Base-by-base conservation (phyloP, 1,139 yeast species). In the Yamadazyma pseudoaaseri region DNA sequence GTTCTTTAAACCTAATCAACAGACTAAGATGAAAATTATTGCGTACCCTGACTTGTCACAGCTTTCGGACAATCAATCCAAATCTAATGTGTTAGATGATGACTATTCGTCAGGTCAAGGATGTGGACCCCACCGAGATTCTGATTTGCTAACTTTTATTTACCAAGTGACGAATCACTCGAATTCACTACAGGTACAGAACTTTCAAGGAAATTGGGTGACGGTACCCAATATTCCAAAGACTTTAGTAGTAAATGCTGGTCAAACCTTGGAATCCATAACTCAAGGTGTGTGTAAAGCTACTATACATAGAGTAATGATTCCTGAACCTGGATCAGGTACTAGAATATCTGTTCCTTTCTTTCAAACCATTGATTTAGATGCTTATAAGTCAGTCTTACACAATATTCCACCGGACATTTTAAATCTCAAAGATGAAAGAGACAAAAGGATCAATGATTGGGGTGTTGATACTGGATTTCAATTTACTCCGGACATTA, bases 71-170 rank as follows among this genome's bases (percentile, higher is more conserved):
- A 38, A 38, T 0, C 34, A 43, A 6, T 41, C 54, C 9, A 47
- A 52, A 12, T 58, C 66, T 16, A 52, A 47, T 7, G 64, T 63
- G 0, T 44, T 60, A 24, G 54, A 61, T 26, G 79, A 74, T 35
- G 61, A 65, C 10, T 70, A 72, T 27, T 44, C 62, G n/a, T 63
- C 72, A 6, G 59, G 60, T 16, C 86, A 80, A 51, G 86, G 87
- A 2, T 80, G 76, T 22, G 87, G 89, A 1, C 83, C 85, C 2
- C 87, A 81, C 49, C 70, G 85, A 44, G 87, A 81, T 47, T 74
- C 81, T n/a, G 85, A 79, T 39, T 64, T 80, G 44, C 49, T 80
- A 29, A 79, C 86, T 0, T 76, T 70, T 47, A 79, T 80, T 11
- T 74, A 65, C 45, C 86, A 80, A 49, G 86, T 73, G 2, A 66